These are phyloP conservation scores for Hyaloscypha variabilis DNA, from an alignment of 495 filamentous ascomycete genomes.

Conservation along the genomic window DNA sequence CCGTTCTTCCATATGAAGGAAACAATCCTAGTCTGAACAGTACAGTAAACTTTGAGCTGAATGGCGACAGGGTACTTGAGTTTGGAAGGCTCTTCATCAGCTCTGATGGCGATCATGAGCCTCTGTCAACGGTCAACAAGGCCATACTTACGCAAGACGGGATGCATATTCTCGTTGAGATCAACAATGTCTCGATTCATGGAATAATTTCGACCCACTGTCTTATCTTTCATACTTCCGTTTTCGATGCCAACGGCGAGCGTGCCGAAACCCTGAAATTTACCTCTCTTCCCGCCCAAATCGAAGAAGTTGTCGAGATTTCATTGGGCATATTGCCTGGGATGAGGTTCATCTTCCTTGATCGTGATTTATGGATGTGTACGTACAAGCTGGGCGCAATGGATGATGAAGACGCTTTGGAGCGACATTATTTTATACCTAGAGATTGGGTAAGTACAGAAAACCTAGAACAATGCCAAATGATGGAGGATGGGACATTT, in stretches of 20 bases:
- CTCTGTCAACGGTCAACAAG: too few relatives aligned
- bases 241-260: background rate
- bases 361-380: slow-evolving; percentile 2
- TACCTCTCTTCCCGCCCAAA: background rate
- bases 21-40: background rate
- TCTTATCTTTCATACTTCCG: background rate
- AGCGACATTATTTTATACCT: slow-evolving; percentile 1
- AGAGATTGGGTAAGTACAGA: background rate
- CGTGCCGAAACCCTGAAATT: background rate
- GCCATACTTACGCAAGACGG: background rate
- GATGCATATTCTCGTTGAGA: background rate
- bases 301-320: background rate
- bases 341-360: background rate
- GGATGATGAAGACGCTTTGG: background rate
- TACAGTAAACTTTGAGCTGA: background rate
- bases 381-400: background rate
- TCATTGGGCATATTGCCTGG: background rate
- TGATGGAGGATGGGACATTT: slow-evolving; percentile 5
- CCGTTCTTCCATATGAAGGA: background rate
- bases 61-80: background rate
- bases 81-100: background rate
- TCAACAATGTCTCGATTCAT: background rate
- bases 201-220: background rate
- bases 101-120: too few relatives aligned
- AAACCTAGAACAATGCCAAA: background rate